These are phyloP conservation scores for Backusella parvicylindrica DNA, from an alignment of 192 early-diverging fungal species.

Conservation along the genomic window DNA sequence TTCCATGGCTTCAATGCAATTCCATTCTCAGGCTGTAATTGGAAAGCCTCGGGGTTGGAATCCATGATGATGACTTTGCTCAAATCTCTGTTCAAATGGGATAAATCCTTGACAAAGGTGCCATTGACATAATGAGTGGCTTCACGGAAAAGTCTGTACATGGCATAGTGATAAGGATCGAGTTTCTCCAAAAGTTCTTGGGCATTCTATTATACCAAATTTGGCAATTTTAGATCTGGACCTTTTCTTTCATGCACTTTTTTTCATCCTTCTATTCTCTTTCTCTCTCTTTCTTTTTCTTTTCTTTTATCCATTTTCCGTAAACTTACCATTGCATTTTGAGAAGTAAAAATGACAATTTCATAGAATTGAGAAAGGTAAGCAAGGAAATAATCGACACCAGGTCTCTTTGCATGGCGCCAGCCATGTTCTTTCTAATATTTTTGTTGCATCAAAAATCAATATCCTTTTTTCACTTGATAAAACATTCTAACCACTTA, in stretches of 20 bases:
- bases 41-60: constrained; percentile 77
- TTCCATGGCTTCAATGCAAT: constrained; percentile 82
- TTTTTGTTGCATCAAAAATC: background rate
- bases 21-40: constrained; percentile 91
- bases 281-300: background rate
- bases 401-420: constrained; percentile 94
- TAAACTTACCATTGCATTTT: constrained; percentile 71
- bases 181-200: constrained; percentile 82
- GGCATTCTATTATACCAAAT: constrained; percentile 56
- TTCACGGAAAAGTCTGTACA: constrained; percentile 90
- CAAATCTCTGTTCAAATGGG: constrained; percentile 91
- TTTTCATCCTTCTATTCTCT: background rate
- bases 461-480: background rate
- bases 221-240: constrained; percentile 6
- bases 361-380: constrained; percentile 92
- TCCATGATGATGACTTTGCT: constrained; percentile 93
- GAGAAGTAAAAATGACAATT: constrained; percentile 93
- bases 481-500: constrained; percentile 34
- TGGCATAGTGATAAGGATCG: constrained; percentile 85
- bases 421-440: constrained; percentile 89
- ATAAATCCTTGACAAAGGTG: constrained; percentile 84
- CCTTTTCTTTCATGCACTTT: background rate
- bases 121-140: constrained; percentile 84
- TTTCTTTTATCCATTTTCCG: background rate
- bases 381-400: constrained; percentile 91